Base-by-base conservation (phyloP, 2,329 filamentous ascomycete species). In the Ascomycota sp. region DNA sequence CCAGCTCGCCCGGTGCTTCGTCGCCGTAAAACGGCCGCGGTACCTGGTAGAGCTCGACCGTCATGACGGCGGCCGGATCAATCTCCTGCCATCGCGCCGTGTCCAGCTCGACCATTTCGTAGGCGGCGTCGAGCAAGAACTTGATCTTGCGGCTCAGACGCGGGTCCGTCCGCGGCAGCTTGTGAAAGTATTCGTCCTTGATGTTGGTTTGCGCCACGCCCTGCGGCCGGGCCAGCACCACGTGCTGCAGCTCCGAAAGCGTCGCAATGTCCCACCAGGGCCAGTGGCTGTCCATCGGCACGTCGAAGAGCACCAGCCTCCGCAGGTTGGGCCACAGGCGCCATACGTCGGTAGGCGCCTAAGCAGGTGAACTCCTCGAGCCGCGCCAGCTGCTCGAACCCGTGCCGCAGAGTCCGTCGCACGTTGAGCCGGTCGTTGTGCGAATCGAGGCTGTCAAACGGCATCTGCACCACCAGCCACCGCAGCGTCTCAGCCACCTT, bases 361-460 rank as follows among this genome's bases (percentile, higher is more conserved):
- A 61, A 46, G 38, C 55, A 59, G 25, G 56, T 53, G 32, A 65
- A 59, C 37, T 64, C 58, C 33, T 65, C 55, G 7, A 66, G 44
- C 21, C 38, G 43, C 24, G 49, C 43, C 0, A 65, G 50, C 27
- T 49, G 41, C 36, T 47, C 40, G 32, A 65, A 61, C 0, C 57
- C 61, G n/a, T 56, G 48, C 8, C 52, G 51, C 7, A 65, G 48
- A 4, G 51, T 53, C 20, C 41, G 46, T 24, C 51, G 46, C 27
- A 57, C 45, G 33, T 41, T 42, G 42, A 55, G 40, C 33, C 53
- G 50, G 32, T 63, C 58, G 20, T 59, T 49, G 17, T 51, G 46
- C 2, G 50, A 51, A 20, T 55, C 50, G 11, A 62, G 43, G 30
- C 46, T 57, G 15, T 52, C 46, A 27, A 63, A 53, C 6, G 61